These are phyloP conservation scores for Fomitopsis serialis DNA, from an alignment of 768 basidiomycete genomes.

Conservation along the genomic window DNA sequence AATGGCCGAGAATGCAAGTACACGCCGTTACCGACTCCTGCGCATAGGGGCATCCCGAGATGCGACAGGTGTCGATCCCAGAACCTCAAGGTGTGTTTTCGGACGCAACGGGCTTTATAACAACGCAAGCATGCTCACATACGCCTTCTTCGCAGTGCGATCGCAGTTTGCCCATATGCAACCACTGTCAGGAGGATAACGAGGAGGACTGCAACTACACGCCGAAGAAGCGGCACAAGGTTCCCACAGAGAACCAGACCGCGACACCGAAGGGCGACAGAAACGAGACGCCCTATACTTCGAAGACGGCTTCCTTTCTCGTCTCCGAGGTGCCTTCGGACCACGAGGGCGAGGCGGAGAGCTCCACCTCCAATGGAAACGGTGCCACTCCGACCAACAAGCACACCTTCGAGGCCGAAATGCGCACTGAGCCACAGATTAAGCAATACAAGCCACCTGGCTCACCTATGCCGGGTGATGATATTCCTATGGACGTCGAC, in stretches of 20 bases:
- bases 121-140: constrained; percentile 5
- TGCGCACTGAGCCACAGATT: constrained; percentile 20
- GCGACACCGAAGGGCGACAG: constrained; percentile 24
- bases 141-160: constrained; percentile 46
- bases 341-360: constrained; percentile 9
- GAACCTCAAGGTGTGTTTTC: constrained; percentile 55
- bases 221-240: constrained; percentile 62
- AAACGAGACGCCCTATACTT: constrained; percentile 34
- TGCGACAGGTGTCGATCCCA: constrained; percentile 65
- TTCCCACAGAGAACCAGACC: constrained; percentile 36
- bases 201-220: constrained; percentile 63
- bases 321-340: constrained; percentile 31
- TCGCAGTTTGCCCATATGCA: constrained; percentile 65
- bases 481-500: constrained; percentile 17
- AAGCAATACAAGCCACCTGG: constrained; percentile 21
- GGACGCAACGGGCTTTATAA: neutral
- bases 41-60: constrained; percentile 68
- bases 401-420: constrained; percentile 17
- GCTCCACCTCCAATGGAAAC: neutral
- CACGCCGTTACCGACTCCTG: constrained; percentile 69
- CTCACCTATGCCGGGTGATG: constrained; percentile 14
- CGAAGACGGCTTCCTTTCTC: constrained; percentile 45
- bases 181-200: constrained; percentile 53
- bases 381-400: constrained; percentile 13
- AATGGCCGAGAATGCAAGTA: constrained; percentile 63